Percentiles rank a stretch among this genome's conserved stretches.
Evolutionary conservation across 257 asterid genomes (phyloP).

Genomic region (Lycium ferocissimum): DNA sequence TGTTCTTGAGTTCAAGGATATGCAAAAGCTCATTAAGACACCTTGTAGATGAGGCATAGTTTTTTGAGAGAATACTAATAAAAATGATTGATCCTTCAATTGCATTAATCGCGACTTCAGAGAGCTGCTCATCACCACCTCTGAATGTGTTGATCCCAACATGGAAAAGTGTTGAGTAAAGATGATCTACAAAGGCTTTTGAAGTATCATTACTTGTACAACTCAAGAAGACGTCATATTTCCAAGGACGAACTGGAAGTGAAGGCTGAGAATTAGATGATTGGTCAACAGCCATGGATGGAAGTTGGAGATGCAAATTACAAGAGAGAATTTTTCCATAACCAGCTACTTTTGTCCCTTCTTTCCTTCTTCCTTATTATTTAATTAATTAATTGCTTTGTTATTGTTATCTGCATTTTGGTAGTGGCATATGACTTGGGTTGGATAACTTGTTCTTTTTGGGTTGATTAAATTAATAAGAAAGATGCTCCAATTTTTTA

Average conservation of each 20-base stretch:
- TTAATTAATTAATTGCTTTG: background rate
- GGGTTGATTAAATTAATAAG: background rate
- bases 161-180: background rate
- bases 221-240: background rate
- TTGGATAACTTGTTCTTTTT: background rate
- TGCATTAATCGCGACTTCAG: background rate
- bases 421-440: background rate
- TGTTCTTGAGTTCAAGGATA: background rate
- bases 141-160: background rate
- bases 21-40: background rate
- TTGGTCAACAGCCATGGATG: background rate
- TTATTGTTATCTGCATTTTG: background rate
- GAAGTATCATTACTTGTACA: background rate
- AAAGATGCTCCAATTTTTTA: background rate
- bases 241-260: background rate
- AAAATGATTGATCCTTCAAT: background rate
- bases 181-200: background rate
- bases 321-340: background rate
- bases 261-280: background rate
- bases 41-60: background rate
- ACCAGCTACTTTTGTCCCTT: background rate
- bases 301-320: background rate
- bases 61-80: too few relatives aligned
- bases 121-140: background rate
- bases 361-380: background rate